phyloP scores from a whole-genome alignment of 1,284 basidiomycete species.

The Pseudozyma pruni region DNA sequence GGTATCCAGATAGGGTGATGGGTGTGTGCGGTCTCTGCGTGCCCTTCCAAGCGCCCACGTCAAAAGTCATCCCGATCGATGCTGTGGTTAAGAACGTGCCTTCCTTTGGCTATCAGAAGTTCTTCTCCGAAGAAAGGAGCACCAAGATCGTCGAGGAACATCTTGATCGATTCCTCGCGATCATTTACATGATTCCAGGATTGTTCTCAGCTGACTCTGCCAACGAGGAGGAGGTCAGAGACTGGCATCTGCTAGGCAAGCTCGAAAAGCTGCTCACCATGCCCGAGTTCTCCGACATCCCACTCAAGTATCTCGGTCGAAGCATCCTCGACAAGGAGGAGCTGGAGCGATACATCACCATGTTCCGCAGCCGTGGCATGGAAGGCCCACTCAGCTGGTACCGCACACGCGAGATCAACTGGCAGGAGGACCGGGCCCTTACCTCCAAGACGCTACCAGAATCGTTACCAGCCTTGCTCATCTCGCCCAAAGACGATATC shows the following conservation, averaged over 20 bases:
- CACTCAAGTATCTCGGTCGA: constrained; percentile 29
- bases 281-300: constrained; percentile 45
- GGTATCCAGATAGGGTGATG: constrained; percentile 48
- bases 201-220: constrained; percentile 43
- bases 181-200: constrained; percentile 51
- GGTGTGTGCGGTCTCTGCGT: constrained; percentile 55
- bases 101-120: constrained; percentile 57
- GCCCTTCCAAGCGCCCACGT: constrained; percentile 44
- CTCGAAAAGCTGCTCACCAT: constrained; percentile 50
- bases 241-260: constrained; percentile 48
- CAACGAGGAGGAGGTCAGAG: constrained; percentile 35
- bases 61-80: constrained; percentile 38
- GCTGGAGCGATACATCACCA: constrained; percentile 32
- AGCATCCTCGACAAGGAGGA: constrained; percentile 34
- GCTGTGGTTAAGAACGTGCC: constrained; percentile 41
- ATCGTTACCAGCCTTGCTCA: constrained; percentile 40
- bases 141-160: constrained; percentile 57
- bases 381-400: constrained; percentile 62
- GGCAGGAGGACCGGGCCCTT: constrained; percentile 42
- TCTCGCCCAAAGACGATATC: constrained; percentile 44
- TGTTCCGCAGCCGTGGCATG: constrained; percentile 53
- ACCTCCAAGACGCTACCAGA: constrained; percentile 37
- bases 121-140: constrained; percentile 51
- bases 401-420: constrained; percentile 54
- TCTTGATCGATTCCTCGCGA: constrained; percentile 50